A percentile compares a stretch with the other conserved stretches of the same genome.
Conservation (phyloP, 2,329 filamentous ascomycete genomes). For the Neurospora sp. region DNA sequence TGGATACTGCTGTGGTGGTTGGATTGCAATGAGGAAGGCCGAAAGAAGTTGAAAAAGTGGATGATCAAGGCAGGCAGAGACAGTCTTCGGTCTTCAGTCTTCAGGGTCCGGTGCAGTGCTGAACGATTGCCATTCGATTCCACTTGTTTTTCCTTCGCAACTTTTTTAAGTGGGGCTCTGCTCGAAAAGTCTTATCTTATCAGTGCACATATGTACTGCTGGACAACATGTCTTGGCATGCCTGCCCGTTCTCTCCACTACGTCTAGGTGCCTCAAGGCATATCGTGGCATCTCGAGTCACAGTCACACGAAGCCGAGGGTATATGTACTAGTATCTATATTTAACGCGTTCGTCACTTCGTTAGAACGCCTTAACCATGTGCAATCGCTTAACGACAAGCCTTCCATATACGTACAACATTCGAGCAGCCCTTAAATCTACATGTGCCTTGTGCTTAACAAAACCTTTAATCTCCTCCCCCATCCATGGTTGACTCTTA, state of each 20-base stretch:
- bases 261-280: background rate
- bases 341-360: background rate
- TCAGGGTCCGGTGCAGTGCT: background rate
- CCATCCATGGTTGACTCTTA: background rate
- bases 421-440: background rate
- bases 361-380: background rate
- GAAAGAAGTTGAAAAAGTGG: background rate
- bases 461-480: background rate
- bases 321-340: background rate
- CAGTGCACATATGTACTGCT: background rate
- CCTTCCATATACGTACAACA: background rate
- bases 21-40: background rate
- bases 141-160: background rate
- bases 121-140: background rate
- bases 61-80: background rate
- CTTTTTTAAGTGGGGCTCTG: background rate
- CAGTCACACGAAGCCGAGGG: background rate
- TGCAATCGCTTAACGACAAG: background rate
- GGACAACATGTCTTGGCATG: background rate
- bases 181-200: background rate
- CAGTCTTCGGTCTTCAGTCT: background rate
- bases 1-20: conserved; percentile 1
- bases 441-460: background rate
- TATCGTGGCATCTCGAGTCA: background rate
- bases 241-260: background rate